These are phyloP conservation scores for Calonectria montana DNA, from an alignment of 2,329 filamentous ascomycete species.

Conservation along the genomic window DNA sequence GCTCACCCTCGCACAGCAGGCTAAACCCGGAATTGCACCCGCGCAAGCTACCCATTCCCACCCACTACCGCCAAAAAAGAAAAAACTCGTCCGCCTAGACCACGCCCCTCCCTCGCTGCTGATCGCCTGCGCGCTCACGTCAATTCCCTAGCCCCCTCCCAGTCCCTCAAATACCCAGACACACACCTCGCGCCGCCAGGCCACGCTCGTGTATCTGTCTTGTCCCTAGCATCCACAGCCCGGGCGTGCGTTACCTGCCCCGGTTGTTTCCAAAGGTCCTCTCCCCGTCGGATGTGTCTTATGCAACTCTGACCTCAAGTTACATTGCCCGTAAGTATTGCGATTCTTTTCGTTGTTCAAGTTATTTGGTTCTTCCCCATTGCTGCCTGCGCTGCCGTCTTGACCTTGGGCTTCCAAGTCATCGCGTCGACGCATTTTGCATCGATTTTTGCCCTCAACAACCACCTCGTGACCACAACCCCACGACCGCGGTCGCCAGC, in stretches of 20 bases:
- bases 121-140: constrained; percentile 27
- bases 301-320: constrained; percentile 42
- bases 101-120: constrained; percentile 22
- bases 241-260: constrained; percentile 38
- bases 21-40: constrained; percentile 21
- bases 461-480: constrained; percentile 19
- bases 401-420: constrained; percentile 30
- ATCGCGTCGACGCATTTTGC: constrained; percentile 30
- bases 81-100: constrained; percentile 26
- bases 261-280: constrained; percentile 37
- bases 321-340: constrained; percentile 52
- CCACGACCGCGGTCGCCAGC: constrained; percentile 16
- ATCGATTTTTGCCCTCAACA: constrained; percentile 18
- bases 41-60: constrained; percentile 19
- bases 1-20: constrained; percentile 22
- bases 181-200: constrained; percentile 33
- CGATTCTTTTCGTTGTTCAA: constrained; percentile 21
- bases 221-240: constrained; percentile 37
- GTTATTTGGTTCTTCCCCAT: constrained; percentile 30
- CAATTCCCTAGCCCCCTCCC: constrained; percentile 28
- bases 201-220: constrained; percentile 40
- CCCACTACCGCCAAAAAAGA: constrained; percentile 19
- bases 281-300: constrained; percentile 39
- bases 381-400: constrained; percentile 26
- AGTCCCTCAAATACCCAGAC: constrained; percentile 39